Conservation (phyloP, 306 rosid species). For the Cucurbita ficifolia region DNA sequence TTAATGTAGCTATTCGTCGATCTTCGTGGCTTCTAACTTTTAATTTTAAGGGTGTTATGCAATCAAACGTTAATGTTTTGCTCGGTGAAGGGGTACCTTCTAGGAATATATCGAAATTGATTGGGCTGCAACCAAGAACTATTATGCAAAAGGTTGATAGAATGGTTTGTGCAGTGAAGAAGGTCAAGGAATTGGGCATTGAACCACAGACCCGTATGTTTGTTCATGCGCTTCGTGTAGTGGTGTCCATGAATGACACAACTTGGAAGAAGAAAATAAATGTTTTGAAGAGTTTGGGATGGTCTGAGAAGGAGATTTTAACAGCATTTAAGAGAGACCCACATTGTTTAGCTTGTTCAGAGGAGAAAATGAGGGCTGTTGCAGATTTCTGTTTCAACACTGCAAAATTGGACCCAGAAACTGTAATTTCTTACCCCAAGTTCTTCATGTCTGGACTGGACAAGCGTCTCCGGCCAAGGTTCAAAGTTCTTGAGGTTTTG, state of each 20-base stretch:
- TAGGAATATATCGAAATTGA: background rate
- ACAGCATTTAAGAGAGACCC: background rate
- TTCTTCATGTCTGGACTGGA: background rate
- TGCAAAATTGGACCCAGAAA: background rate
- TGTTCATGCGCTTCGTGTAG: background rate
- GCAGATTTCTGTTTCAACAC: conserved; percentile 12
- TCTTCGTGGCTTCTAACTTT: background rate
- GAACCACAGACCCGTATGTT: background rate
- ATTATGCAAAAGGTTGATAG: conserved; percentile 1
- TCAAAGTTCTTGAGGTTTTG: conserved; percentile 9
- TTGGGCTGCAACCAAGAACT: background rate
- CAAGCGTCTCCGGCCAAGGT: conserved; percentile 1
- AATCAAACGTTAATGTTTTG: conserved; percentile 3
- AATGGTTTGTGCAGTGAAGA: background rate
- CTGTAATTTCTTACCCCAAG: background rate
- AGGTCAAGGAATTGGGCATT: background rate
- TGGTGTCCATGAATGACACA: conserved; percentile 5
- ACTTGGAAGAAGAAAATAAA: conserved; percentile 6
- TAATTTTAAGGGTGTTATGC: background rate
- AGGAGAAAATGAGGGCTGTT: conserved; percentile 3
- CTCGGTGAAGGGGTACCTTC: conserved; percentile 4
- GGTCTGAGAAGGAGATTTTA: conserved; percentile 9
- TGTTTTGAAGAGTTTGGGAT: conserved; percentile 12
- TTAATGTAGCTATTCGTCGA: background rate
- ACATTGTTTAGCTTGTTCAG: conserved; percentile 1